Evolutionary conservation across 2,329 filamentous ascomycete species (phyloP).

Genomic region (Phaeophleospora eucalypticola): DNA sequence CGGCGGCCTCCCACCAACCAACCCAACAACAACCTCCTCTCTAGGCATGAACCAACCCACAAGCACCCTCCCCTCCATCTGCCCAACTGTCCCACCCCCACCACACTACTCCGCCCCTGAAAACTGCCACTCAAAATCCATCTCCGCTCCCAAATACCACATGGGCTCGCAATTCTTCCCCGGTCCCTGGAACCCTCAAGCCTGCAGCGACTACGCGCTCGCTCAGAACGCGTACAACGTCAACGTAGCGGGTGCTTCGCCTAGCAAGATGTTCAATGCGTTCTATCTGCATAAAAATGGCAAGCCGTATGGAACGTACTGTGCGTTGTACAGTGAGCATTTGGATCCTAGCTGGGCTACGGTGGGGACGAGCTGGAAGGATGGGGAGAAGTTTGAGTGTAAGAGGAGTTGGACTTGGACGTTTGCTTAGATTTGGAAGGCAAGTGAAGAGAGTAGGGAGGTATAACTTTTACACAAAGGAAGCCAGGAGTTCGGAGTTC

Average conservation of each 20-base stretch:
- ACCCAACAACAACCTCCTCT: not conserved
- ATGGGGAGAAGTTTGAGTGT: constrained; percentile 4
- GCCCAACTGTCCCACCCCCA: not conserved
- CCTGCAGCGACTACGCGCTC: constrained; percentile 25
- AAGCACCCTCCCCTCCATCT: not conserved
- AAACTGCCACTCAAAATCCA: constrained; percentile 17
- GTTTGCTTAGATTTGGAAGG: too few species aligned
- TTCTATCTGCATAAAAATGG: constrained; percentile 28
- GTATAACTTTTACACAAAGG: too few species aligned
- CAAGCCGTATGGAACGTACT: constrained; percentile 28
- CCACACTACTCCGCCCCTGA: constrained; percentile 6
- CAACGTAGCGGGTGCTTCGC: constrained; percentile 16
- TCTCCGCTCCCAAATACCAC: constrained; percentile 17
- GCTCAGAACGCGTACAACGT: constrained; percentile 14
- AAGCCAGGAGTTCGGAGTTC: too few species aligned
- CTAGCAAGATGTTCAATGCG: constrained; percentile 31
- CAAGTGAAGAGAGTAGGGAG: too few species aligned
- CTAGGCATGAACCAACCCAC: not conserved
- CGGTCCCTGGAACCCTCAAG: constrained; percentile 29
- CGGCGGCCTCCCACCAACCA: not conserved
- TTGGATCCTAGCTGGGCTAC: constrained; percentile 5
- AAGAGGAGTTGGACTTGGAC: constrained; percentile 5
- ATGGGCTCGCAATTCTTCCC: constrained; percentile 32
- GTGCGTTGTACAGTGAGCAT: constrained; percentile 24
- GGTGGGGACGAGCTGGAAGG: not conserved